Conservation (phyloP, 176 grass and related monocot species). For the Juncus inflexus region DNA sequence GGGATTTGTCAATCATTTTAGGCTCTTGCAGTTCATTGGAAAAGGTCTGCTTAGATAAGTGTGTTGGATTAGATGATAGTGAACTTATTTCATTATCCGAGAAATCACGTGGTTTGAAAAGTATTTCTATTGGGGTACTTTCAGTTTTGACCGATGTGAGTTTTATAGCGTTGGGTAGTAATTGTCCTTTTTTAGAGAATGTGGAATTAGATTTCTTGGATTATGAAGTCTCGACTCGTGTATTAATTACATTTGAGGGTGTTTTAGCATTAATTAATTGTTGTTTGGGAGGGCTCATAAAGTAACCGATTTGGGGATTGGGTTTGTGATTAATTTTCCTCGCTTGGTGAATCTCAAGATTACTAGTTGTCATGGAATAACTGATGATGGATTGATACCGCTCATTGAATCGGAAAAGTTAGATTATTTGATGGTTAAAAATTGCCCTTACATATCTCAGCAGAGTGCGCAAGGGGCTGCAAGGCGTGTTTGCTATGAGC, state of each 20-base stretch:
- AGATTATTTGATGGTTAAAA: slow-evolving; percentile 33
- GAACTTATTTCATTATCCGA: slow-evolving; percentile 50
- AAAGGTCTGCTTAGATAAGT: slow-evolving; percentile 46
- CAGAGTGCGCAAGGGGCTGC: slow-evolving; percentile 29
- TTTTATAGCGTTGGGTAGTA: slow-evolving; percentile 37
- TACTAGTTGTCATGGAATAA: slow-evolving; percentile 33
- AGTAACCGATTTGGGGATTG: too few species aligned
- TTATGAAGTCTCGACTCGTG: too few species aligned
- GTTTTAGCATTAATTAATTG: too few species aligned
- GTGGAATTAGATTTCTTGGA: slow-evolving; percentile 10
- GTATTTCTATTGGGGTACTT: slow-evolving; percentile 41
- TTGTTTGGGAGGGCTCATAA: too few species aligned
- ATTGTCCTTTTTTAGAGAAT: slow-evolving; percentile 21
- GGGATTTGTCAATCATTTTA: slow-evolving; percentile 29
- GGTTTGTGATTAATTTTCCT: too few species aligned
- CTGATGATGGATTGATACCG: slow-evolving; percentile 31
- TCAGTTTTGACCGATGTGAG: slow-evolving; percentile 47
- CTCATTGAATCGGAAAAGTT: slow-evolving; percentile 35
- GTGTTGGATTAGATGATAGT: slow-evolving; percentile 40
- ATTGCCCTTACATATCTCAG: slow-evolving; percentile 37
- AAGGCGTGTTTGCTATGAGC: slow-evolving; percentile 13
- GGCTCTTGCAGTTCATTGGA: too few species aligned
- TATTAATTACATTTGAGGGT: too few species aligned
- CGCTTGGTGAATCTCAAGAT: slow-evolving; percentile 41
- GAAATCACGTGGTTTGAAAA: slow-evolving; percentile 47